Percentiles rank a stretch among this genome's conserved stretches.
phyloP scores from a whole-genome alignment of 148 eudicot species.

The Diospyros kaki region DNA sequence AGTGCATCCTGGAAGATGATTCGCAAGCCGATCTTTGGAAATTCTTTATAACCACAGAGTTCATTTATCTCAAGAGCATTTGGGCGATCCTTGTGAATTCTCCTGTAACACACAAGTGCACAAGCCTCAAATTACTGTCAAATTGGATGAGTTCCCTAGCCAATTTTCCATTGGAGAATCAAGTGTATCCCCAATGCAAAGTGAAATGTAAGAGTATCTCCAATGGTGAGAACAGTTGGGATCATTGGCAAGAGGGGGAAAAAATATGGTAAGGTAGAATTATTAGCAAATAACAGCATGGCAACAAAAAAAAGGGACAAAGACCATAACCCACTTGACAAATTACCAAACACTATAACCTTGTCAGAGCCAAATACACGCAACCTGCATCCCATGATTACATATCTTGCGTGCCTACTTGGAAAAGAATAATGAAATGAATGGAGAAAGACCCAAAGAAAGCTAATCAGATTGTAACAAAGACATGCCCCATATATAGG shows the following conservation, averaged over 20 bases:
- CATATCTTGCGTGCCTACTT: too few relatives aligned
- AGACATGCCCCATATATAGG: too few relatives aligned
- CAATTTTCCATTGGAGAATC: background rate
- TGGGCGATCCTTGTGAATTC: constrained; percentile 50
- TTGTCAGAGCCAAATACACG: background rate
- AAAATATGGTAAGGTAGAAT: too few relatives aligned
- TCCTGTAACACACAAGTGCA: constrained; percentile 46
- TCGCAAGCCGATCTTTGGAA: constrained; percentile 61
- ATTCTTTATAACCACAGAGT: constrained; percentile 49
- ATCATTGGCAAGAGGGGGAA: background rate
- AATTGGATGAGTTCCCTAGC: background rate
- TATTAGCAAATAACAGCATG: background rate
- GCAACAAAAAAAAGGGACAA: background rate
- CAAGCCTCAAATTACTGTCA: background rate
- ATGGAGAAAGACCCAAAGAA: background rate
- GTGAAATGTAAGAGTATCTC: background rate
- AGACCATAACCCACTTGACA: background rate
- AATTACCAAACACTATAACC: background rate
- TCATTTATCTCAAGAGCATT: constrained; percentile 64
- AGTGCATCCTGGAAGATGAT: constrained; percentile 60
- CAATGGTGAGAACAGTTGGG: background rate
- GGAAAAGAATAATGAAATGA: background rate
- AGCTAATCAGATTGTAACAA: background rate
- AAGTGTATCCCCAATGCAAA: background rate
- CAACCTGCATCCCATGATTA: background rate